Evolutionary conservation across 192 early-diverging fungal genomes (phyloP), one percentile per base, ranked within the genome.

Genomic region (Backusella westeae): DNA sequence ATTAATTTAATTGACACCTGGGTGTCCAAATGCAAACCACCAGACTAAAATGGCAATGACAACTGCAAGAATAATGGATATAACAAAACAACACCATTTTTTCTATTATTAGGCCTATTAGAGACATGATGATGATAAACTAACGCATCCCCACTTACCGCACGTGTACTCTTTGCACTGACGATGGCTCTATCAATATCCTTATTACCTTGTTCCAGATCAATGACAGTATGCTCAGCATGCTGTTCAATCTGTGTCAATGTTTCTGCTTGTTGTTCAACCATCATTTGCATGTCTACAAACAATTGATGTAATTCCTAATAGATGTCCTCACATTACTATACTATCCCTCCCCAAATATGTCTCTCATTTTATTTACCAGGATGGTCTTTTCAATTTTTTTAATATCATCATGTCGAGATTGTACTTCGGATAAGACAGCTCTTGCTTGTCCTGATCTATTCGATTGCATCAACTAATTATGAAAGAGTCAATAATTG

Each of bases 291-390:
- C 94, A 96, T 95, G 72, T 96, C 94, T 41, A 93, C 89, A 72
- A 96, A 96, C 36, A 96, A 81, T 86, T 95, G 91, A 82, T 94
- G 93, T 46, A 96, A 83, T 87, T 96, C 94, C 89, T 93, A 83
- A 46, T 12, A 39, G 38, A 39, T 39, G 38, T 12, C 38, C 32
- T 32, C 38, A 39, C 10, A 10, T 39, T 39, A 39, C 38, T 39
- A 10, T 12, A 39, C 42, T 44, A 44, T 44, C 5, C 42, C 14
- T 12, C 41, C 41, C 14, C 42, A 39, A 10, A 7, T 39, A 10
- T 39, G 19, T 17, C 4, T 44, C n/a, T 44, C 32, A 32, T 32
- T 19, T 15, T 6, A 49, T 83, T 77, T 86, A 94, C 93, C 69
- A 94, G 75, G 78, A 96, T 95, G 23, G 91, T 93, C 79, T 91